A percentile compares a stretch with the other conserved stretches of the same genome.
These are phyloP conservation scores for Croton laevigatus DNA, from an alignment of 441 rosid genomes.

Conservation along the genomic window DNA sequence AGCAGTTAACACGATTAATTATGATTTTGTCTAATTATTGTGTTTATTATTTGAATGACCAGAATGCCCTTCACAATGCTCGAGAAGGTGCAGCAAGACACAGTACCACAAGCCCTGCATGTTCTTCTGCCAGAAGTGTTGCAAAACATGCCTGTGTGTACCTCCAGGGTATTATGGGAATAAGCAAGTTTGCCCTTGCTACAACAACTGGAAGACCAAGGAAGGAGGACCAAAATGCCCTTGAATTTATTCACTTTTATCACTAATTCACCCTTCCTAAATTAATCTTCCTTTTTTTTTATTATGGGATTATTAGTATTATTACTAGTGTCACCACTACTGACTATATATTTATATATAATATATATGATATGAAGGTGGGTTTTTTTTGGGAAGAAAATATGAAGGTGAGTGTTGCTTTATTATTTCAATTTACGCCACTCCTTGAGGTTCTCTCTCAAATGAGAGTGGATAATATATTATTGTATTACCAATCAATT, in stretches of 20 bases:
- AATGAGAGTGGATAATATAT: constrained; percentile 16
- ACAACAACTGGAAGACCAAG: constrained; percentile 98
- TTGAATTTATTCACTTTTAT: constrained; percentile 20
- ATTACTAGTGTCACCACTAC: neutral
- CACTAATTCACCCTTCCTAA: neutral
- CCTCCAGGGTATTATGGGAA: constrained; percentile 86
- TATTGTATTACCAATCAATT: neutral
- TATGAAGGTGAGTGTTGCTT: neutral
- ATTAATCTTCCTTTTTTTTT: no score
- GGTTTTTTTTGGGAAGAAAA: no score
- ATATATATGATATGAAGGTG: neutral
- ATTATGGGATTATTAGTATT: neutral
- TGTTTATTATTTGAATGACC: constrained; percentile 26
- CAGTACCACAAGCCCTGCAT: constrained; percentile 82
- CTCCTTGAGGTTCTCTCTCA: constrained; percentile 11
- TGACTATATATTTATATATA: neutral
- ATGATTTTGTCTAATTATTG: neutral
- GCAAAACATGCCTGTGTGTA: constrained; percentile 78
- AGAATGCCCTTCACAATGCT: constrained; percentile 70
- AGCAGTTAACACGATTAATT: no score
- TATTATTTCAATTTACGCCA: constrained; percentile 4
- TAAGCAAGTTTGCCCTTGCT: constrained; percentile 80
- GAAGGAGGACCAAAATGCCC: constrained; percentile 95
- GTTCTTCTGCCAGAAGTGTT: constrained; percentile 80
- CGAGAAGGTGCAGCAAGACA: constrained; percentile 65